phyloP scores from a whole-genome alignment of 495 filamentous ascomycete genomes.

The Tetracladium marchalianum region DNA sequence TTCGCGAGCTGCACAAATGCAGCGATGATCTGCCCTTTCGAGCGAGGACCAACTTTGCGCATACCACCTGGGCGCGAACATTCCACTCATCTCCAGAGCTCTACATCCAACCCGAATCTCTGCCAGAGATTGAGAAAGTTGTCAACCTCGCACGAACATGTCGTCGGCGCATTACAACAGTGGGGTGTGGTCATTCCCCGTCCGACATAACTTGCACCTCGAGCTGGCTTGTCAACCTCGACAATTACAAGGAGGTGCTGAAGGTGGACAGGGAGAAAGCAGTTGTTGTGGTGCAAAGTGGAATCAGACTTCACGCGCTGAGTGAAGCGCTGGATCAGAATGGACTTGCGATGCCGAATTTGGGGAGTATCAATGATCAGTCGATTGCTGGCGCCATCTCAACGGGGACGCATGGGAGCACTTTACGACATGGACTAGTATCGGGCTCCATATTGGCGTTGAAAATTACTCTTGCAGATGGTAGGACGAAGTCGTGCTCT shows the following conservation, averaged over 20 bases:
- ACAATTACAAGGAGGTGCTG: conserved; percentile 65
- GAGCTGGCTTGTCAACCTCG: conserved; percentile 89
- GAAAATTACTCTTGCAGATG: conserved; percentile 75
- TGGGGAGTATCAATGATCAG: conserved; percentile 92
- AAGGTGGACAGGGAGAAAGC: conserved; percentile 52
- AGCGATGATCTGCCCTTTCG: conserved; percentile 58
- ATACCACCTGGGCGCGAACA: conserved; percentile 96
- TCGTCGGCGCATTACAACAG: conserved; percentile 67
- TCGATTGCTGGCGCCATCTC: conserved; percentile 87
- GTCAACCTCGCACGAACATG: conserved; percentile 72
- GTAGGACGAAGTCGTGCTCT: conserved; percentile 65
- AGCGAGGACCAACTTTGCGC: conserved; percentile 55
- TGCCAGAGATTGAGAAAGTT: conserved; percentile 73
- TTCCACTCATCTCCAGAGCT: conserved; percentile 81
- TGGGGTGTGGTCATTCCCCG: conserved; percentile 85
- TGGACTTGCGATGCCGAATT: conserved; percentile 73
- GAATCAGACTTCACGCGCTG: conserved; percentile 69
- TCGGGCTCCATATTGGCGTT: conserved; percentile 64
- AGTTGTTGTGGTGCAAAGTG: conserved; percentile 68
- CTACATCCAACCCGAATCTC: conserved; percentile 70
- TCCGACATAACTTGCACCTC: conserved; percentile 90
- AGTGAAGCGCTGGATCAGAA: conserved; percentile 55
- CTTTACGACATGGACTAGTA: conserved; percentile 71
- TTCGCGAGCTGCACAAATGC: conserved; percentile 22
- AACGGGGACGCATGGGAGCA: conserved; percentile 89